Base-by-base conservation (phyloP, 1,284 basidiomycete genomes). In the Coniophora puteana region DNA sequence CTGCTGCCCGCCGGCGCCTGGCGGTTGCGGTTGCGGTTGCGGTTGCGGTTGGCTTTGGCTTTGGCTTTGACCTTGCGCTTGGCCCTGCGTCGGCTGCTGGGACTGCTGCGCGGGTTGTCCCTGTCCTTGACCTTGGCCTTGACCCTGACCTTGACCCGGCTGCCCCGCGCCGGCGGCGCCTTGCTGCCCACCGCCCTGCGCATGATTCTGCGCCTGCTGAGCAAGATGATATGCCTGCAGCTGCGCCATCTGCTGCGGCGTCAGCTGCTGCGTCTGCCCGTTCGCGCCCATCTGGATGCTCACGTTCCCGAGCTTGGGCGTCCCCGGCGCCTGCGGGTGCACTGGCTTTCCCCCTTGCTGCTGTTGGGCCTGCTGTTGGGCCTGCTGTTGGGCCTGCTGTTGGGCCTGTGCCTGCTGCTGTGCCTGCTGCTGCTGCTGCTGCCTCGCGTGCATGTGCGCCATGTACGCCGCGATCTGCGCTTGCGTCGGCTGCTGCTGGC, bases 321-420 rank as follows among this genome's bases (percentile, higher is more conserved):
- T 32, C 17, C 11, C n/a, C 6, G 8, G n/a, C 17, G 33, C 17
- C 20, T 31, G 29, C 6, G 29, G n/a, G 5, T 31, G 14, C 6
- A 31, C 14, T 18, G n/a, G 26, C 26, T 10, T 27, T n/a, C n/a
- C 10, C 26, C 10, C 26, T 10, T 31, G 29, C 6, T 31, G 49
- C 8, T 40, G 35, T 33, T 50, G 51, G 22, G 38, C 25, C 33
- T 49, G 49, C 13, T 28, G 29, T 23, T 36, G 35, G 10, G 8
- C 22, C 1, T 36, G 35, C 5, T 10, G 20, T 25, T 36, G 35
- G 1, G 20, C 12, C 2, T 43, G 35, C 1, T 17, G 13, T 29
- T 17, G 41, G n/a, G 16, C 27, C 36, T 50, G 50, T n/a, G 47
- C 43, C 25, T 57, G 58, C 23, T 49, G 40, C 17, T 52, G 46